Evolutionary conservation across 257 asterid species (phyloP), one percentile per base, ranked within the genome.

Genomic region (Petrea volubilis): DNA sequence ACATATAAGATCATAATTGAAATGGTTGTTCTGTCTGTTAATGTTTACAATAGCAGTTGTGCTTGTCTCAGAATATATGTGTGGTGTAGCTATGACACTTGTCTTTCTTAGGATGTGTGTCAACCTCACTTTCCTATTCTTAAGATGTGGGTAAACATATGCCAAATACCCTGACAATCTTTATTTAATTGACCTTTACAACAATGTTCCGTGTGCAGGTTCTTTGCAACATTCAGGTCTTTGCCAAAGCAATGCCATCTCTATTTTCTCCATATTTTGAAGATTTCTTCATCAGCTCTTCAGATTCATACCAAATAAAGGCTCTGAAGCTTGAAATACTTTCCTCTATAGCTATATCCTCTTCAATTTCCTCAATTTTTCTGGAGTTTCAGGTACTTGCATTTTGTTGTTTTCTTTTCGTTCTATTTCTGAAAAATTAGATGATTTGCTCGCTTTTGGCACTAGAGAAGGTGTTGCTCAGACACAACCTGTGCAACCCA

Each of bases 171-270:
- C 6, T 5, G 40, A 20, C 36, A 12, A 21, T 14, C 58, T 29
- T 73, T 46, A 52, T 66, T 21, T 41, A 63, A 34, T 41, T 70
- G 60, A 73, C 60, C 68, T 74, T 60, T 29, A 67, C 21, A 20
- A 27, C 44, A 24, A 55, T 38, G 59, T 75, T 73, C 75, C 49
- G 70, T 78, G 14, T 80, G 80, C 85, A 95, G 99, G 91, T 92
- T 60, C 96, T 95, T 63, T 88, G 96, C 90, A 90, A 95, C 81
- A 87, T 95, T 76, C 98, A 89, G 86, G 97, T 89, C 71, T 92
- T 95, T 64, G 87, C 92, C 34, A 95, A 88, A 84, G 95, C 89
- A 76, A 78, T 90, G 88, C 96, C 97, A 74, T 85, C 86, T 78
- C 80, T 87, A 67, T 92, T 95, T 82, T 80, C 74, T 76, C 85